phyloP scores from a whole-genome alignment of 371 early-diverging fungal species.

The Coemansia sp. region DNA sequence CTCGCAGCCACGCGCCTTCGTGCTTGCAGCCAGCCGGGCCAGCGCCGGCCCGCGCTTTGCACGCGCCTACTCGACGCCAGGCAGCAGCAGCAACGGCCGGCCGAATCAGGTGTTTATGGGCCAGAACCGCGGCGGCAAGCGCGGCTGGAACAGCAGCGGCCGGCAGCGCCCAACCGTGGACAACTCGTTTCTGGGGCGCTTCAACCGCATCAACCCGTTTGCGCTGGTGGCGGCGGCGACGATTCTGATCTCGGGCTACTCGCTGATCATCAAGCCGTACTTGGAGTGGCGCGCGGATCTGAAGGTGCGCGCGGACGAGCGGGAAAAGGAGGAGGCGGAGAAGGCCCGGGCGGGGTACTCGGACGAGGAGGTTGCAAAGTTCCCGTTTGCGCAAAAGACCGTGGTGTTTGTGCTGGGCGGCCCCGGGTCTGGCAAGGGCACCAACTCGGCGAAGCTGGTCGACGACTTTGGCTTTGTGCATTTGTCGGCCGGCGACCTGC shows the following conservation, averaged over 20 bases:
- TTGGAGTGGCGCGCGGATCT: conserved; percentile 22
- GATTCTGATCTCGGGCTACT: conserved; percentile 21
- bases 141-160: conserved; percentile 7
- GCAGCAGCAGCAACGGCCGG: neutral
- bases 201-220: conserved; percentile 38
- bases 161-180: conserved; percentile 11
- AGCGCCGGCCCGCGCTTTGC: neutral
- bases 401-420: conserved; percentile 83
- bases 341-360: conserved; percentile 9
- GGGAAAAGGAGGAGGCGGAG: conserved; percentile 6
- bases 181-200: conserved; percentile 32
- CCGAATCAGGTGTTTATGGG: conserved; percentile 37
- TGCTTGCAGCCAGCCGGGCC: neutral
- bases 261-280: conserved; percentile 33
- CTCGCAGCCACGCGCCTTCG: conserved; percentile 12
- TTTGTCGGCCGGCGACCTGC: conserved; percentile 94
- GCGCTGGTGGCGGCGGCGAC: conserved; percentile 42
- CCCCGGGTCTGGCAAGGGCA: conserved; percentile 93
- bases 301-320: conserved; percentile 7
- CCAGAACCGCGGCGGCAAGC: conserved; percentile 12
- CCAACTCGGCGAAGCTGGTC: conserved; percentile 86
- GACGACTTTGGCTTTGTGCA: conserved; percentile 92
- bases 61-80: conserved; percentile 7
- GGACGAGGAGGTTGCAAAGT: conserved; percentile 18
- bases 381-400: conserved; percentile 46